Conservation (phyloP, 2,329 filamentous ascomycete species). For the Pyricularia grisea region DNA sequence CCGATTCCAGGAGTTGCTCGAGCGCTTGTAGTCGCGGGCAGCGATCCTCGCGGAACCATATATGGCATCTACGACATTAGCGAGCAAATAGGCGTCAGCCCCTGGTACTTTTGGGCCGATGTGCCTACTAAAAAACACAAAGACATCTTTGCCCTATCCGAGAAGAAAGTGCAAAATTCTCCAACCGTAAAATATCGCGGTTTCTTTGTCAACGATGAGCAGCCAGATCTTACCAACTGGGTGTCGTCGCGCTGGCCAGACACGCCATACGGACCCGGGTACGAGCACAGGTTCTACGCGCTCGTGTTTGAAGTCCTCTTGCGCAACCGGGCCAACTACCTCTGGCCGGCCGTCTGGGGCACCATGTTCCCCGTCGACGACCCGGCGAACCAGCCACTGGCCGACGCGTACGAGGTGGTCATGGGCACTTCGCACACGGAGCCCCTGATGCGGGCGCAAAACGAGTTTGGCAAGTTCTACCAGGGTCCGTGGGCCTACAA, state of each 20-base stretch:
- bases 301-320: slow-evolving; percentile 64
- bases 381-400: slow-evolving; percentile 54
- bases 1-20: slow-evolving; percentile 45
- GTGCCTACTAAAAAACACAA: slow-evolving; percentile 40
- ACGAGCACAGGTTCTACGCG: slow-evolving; percentile 54
- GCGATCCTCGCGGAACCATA: slow-evolving; percentile 55
- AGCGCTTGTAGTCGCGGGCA: slow-evolving; percentile 59
- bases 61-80: slow-evolving; percentile 63
- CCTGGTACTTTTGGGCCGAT: slow-evolving; percentile 62
- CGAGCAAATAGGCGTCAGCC: slow-evolving; percentile 65
- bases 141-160: slow-evolving; percentile 44
- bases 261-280: slow-evolving; percentile 35
- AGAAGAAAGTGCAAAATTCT: slow-evolving; percentile 44
- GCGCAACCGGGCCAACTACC: slow-evolving; percentile 61
- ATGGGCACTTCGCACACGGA: slow-evolving; percentile 67
- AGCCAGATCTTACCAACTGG: slow-evolving; percentile 59
- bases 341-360: slow-evolving; percentile 61
- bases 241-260: slow-evolving; percentile 34
- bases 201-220: slow-evolving; percentile 64
- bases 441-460: slow-evolving; percentile 55
- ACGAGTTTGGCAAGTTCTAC: slow-evolving; percentile 43
- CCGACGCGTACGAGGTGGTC: slow-evolving; percentile 66
- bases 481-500: slow-evolving; percentile 61
- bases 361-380: slow-evolving; percentile 68
- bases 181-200: slow-evolving; percentile 62